phyloP scores from a whole-genome alignment of 176 grass and related monocot species.

The Saccharum spontaneum region DNA sequence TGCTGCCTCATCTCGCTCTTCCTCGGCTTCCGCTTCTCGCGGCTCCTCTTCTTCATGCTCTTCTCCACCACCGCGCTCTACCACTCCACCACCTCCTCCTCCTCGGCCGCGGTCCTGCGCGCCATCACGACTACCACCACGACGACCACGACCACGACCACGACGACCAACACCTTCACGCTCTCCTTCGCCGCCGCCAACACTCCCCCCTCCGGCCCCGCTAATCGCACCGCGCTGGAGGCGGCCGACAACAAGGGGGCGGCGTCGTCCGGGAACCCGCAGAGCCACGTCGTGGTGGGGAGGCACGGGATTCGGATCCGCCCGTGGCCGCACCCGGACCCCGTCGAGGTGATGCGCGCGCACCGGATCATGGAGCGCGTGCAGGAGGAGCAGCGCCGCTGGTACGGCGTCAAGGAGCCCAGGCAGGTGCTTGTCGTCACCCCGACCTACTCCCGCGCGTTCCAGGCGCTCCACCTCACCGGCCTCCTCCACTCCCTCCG shows the following conservation, averaged over 20 bases:
- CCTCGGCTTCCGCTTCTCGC: constrained; percentile 94
- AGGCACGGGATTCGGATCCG: constrained; percentile 91
- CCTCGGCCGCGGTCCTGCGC: constrained; percentile 31
- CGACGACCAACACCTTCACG: constrained; percentile 77
- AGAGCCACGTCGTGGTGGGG: constrained; percentile 84
- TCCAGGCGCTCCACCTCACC: constrained; percentile 88
- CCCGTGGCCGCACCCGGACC: constrained; percentile 93
- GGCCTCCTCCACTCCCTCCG: constrained; percentile 81
- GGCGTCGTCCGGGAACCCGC: constrained; percentile 20
- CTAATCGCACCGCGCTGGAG: constrained; percentile 35
- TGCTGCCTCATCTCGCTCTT: constrained; percentile 95
- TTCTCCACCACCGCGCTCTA: constrained; percentile 70
- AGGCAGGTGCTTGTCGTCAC: constrained; percentile 67
- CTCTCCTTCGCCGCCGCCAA: constrained; percentile 59
- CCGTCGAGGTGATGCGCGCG: constrained; percentile 77
- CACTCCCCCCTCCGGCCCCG: constrained; percentile 27
- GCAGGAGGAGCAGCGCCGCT: constrained; percentile 79
- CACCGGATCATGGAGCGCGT: constrained; percentile 88
- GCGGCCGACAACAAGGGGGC: not conserved
- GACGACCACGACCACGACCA: not conserved
- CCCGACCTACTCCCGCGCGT: constrained; percentile 75
- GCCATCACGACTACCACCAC: constrained; percentile 59
- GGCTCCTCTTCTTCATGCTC: constrained; percentile 81
- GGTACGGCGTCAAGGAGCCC: constrained; percentile 75
- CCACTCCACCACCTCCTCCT: constrained; percentile 36